Evolutionary conservation across 1,284 basidiomycete genomes (phyloP), one percentile per base, ranked within the genome.

Genomic region (Ceratobasidium sp.): DNA sequence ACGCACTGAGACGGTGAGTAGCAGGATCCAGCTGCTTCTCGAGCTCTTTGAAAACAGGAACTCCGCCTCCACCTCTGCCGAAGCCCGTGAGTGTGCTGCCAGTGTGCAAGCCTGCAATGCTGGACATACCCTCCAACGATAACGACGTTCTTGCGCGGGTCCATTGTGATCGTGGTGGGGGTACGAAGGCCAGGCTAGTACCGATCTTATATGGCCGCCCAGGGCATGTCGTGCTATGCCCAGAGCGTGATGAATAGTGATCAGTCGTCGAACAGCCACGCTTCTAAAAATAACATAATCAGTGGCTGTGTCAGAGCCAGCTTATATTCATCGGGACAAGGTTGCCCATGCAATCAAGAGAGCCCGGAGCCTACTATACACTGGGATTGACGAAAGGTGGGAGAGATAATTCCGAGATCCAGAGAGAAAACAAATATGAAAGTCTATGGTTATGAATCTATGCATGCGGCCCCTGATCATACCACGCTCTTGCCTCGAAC

Each of bases 51-150:
- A 72, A 34, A 8, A 72, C 39, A 1, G 58, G 46, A 11, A 72
- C 34, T 7, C 56, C 69, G 6, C 69, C 58, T 2, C 56, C 69
- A 24, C 69, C 69, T 48, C 62, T 64, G 29, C 7, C 19, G 2
- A 49, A 16, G 24, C 14, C 9, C 43, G 13, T 48, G 7, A 49
- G 68, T 24, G 3, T 34, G 16, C 9, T 48, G 29, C 19, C 2
- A 7, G 19, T 53, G 1, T 6, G 24, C 24, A 11, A 19, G 19
- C 16, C n/a, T 24, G n/a, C n/a, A n/a, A n/a, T n/a, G 16, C 27
- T 22, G n/a, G 37, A 49, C 39, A 24, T 39, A 62, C 69, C 54
- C 69, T 43, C 69, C 69, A 41, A 72, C 34, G 31, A 72, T 58
- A 19, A 72, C 69, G 8, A 72, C 16, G 27, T 72, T 72, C 46